Evolutionary conservation across 495 filamentous ascomycete species (phyloP).

Genomic region (Barbatosphaeria neglecta): DNA sequence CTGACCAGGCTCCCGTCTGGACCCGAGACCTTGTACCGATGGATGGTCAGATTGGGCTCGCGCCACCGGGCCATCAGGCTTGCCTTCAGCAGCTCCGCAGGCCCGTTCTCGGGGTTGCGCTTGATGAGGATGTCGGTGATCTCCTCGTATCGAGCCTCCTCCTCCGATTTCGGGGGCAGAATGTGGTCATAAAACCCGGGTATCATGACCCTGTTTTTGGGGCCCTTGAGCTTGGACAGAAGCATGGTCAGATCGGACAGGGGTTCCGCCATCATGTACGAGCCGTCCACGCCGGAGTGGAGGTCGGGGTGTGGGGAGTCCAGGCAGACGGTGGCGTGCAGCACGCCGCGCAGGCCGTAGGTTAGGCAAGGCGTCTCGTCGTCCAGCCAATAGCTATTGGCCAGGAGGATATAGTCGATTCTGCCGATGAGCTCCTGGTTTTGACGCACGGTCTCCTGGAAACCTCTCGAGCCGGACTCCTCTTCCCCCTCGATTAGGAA

Average conservation of each 20-base stretch:
- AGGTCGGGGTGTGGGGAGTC: slow-evolving; percentile 79
- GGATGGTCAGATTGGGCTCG: slow-evolving; percentile 88
- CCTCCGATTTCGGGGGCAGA: slow-evolving; percentile 58
- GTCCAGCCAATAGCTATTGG: slow-evolving; percentile 97
- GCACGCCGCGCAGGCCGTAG: slow-evolving; percentile 87
- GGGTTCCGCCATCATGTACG: slow-evolving; percentile 74
- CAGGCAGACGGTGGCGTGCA: slow-evolving; percentile 82
- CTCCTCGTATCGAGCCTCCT: slow-evolving; percentile 71
- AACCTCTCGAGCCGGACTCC: slow-evolving; percentile 85
- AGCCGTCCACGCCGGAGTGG: slow-evolving; percentile 92
- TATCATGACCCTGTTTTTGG: slow-evolving; percentile 49
- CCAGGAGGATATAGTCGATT: slow-evolving; percentile 85
- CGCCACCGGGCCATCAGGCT: slow-evolving; percentile 89
- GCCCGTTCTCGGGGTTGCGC: slow-evolving; percentile 53
- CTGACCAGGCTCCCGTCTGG: slow-evolving; percentile 83
- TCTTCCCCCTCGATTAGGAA: slow-evolving; percentile 97
- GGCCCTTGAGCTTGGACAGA: slow-evolving; percentile 63
- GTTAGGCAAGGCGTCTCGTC: slow-evolving; percentile 92
- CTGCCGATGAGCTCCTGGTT: slow-evolving; percentile 78
- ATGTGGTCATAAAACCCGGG: slow-evolving; percentile 79
- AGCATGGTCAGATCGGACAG: slow-evolving; percentile 80
- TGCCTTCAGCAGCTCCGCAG: slow-evolving; percentile 54
- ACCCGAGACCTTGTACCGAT: slow-evolving; percentile 82
- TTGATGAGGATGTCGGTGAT: slow-evolving; percentile 66
- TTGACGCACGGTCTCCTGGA: slow-evolving; percentile 62